Evolutionary conservation across 2,329 filamentous ascomycete genomes (phyloP), one percentile per base, ranked within the genome.

Genomic region (Cladobotryum mycophilum): DNA sequence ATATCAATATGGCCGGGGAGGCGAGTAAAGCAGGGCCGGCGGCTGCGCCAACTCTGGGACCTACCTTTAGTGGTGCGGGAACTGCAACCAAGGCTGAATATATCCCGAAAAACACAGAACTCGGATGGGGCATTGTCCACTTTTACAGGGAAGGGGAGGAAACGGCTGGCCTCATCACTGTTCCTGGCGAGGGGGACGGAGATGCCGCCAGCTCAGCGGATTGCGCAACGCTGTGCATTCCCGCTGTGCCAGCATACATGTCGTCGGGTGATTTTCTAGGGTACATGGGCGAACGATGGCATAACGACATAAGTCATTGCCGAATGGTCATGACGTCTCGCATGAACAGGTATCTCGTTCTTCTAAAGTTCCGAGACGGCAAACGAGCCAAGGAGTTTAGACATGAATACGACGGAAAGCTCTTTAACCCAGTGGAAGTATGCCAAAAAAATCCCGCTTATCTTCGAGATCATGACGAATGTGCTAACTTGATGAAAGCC

Each of bases 181-280:
- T 56, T 36, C 48, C 54, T 34, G 55, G 59, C 37, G 60, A 58
- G 11, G 43, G 55, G 4, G 58, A 58, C 37, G 67, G 66, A 46
- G 60, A 52, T 3, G 48, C 55, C 30, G 20, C 43, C 5, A 52
- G 53, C 5, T 65, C 76, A n/a, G 79, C 83, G 33, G 83, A 89
- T 52, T 95, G 88, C 65, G 93, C 88, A 3, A 95, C 89, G 1
- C 70, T 99, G 14, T 97, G 93, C 67, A 92, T 99, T 56, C 84
- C 96, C 25, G 91, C 92, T 5, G 92, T 99, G 13, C 93, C 93
- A 6, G 93, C 88, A 30, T 97, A 96, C 67, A 86, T 97, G 72
- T 89, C 89, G 7, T 88, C 91, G 0, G 86, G 87, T 6, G 92
- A 97, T 63, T 89, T 99, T 53, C 71, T 97, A 56, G 91, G 89